Conservation (phyloP, 106 monocot species). For the Dendrobium nobile region DNA sequence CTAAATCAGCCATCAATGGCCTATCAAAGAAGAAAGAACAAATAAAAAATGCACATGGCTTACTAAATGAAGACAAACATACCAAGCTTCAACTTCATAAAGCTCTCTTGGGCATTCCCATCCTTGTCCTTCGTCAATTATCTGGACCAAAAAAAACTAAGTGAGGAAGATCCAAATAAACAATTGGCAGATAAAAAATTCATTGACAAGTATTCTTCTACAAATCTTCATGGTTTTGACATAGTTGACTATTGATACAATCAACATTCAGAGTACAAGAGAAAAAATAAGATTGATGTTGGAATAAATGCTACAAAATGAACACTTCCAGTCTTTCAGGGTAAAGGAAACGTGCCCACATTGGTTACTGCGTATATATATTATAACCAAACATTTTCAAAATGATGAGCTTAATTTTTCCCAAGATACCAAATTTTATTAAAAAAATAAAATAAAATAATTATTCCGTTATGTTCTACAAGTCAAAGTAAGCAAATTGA, state of each 20-base stretch:
- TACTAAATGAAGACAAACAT: not conserved
- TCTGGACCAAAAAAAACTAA: conserved; percentile 27
- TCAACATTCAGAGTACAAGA: not conserved
- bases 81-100: conserved; percentile 94
- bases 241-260: not conserved
- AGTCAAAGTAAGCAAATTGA: no score
- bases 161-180: not conserved
- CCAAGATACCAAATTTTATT: no score
- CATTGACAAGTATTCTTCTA: conserved; percentile 5
- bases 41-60: not conserved
- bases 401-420: no score
- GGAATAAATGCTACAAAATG: not conserved
- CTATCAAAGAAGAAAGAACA: not conserved
- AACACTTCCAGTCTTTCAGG: no score
- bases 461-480: no score
- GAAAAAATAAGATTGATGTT: not conserved
- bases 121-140: conserved; percentile 79
- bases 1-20: not conserved
- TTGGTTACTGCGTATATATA: no score
- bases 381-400: no score
- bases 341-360: no score
- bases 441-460: no score
- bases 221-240: conserved; percentile 1
- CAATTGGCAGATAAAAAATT: not conserved
- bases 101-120: conserved; percentile 97